A percentile compares a stretch with the other conserved stretches of the same genome.
phyloP scores from a whole-genome alignment of 345 rosid species.

The Gossypium thurberi region DNA sequence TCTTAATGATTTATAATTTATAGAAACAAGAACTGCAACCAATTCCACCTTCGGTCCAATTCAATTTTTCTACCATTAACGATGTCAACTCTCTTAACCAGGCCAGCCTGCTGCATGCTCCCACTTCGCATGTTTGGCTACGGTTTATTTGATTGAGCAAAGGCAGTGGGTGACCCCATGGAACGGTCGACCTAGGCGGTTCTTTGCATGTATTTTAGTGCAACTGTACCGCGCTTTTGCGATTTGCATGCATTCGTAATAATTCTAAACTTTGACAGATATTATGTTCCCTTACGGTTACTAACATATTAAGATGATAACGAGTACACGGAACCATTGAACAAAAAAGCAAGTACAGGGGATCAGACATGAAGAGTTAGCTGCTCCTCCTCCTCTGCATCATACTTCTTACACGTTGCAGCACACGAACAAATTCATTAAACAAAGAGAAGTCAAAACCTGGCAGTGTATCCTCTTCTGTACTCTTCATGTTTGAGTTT shows the following conservation, averaged over 20 bases:
- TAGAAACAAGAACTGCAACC: too few relatives aligned
- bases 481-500: conserved; percentile 38
- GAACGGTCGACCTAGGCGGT: neutral
- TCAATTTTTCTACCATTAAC: neutral
- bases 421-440: conserved; percentile 66
- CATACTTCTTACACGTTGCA: conserved; percentile 52
- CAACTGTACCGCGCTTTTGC: too few relatives aligned
- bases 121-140: neutral
- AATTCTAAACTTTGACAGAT: neutral
- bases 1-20: too few relatives aligned
- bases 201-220: too few relatives aligned
- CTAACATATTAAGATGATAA: neutral
- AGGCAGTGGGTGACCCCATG: too few relatives aligned
- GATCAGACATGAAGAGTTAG: neutral
- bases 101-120: neutral
- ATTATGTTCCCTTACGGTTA: neutral
- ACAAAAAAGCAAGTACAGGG: neutral
- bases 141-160: neutral
- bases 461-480: conserved; percentile 10
- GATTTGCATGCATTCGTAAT: neutral
- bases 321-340: neutral
- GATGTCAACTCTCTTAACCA: neutral
- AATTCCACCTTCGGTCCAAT: too few relatives aligned
- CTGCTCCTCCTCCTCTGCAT: conserved; percentile 24
- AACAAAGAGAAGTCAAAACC: conserved; percentile 57